These are phyloP conservation scores for Croton laevigatus DNA, from an alignment of 441 rosid species.

Conservation along the genomic window DNA sequence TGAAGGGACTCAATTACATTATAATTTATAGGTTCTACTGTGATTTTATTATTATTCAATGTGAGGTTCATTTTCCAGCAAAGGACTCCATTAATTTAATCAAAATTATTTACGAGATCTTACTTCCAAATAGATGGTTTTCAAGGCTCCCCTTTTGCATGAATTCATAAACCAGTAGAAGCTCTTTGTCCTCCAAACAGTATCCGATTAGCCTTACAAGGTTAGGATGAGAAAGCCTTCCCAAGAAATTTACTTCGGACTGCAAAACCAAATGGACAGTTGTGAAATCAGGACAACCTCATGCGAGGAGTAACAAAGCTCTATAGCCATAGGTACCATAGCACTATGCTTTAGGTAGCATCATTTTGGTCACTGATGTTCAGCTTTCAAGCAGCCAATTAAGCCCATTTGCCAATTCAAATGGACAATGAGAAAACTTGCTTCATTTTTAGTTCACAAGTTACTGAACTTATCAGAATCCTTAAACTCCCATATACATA, in stretches of 20 bases:
- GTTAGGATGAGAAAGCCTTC: constrained; percentile 80
- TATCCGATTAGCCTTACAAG: constrained; percentile 80
- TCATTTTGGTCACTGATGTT: too few species aligned
- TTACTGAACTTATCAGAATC: not conserved
- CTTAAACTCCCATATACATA: not conserved
- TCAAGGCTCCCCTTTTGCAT: constrained; percentile 96
- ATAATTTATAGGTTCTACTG: too few species aligned
- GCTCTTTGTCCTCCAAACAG: constrained; percentile 72
- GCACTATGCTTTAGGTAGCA: too few species aligned
- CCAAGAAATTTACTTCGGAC: constrained; percentile 82
- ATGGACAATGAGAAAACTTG: not conserved
- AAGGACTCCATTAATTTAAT: constrained; percentile 8
- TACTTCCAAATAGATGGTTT: constrained; percentile 89
- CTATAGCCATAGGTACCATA: too few species aligned
- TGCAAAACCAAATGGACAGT: constrained; percentile 31
- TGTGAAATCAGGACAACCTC: not conserved
- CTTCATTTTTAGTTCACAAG: not conserved
- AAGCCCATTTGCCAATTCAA: not conserved
- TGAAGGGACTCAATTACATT: not conserved
- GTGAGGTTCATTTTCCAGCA: too few species aligned
- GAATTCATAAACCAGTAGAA: constrained; percentile 79
- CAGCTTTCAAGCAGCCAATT: not conserved
- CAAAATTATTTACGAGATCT: constrained; percentile 21
- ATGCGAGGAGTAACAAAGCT: too few species aligned
- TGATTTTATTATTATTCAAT: too few species aligned